Conservation (phyloP, 306 rosid genomes). For the Corylus americana region DNA sequence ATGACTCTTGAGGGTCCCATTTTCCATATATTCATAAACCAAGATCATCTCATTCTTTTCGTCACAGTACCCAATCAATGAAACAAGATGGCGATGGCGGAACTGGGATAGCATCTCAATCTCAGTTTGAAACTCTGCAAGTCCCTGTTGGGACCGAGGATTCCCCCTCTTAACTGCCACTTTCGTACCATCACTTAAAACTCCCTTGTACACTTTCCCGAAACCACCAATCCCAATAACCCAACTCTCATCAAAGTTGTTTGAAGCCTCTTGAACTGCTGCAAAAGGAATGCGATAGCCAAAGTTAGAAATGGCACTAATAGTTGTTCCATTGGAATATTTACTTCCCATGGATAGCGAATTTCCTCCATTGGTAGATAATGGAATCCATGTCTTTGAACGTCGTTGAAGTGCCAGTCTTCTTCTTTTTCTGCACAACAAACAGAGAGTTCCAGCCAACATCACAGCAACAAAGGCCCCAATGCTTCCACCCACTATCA, state of each 20-base stretch:
- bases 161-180: slow-evolving; percentile 94
- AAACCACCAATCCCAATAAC: slow-evolving; percentile 86
- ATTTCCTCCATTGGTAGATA: slow-evolving; percentile 57
- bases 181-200: slow-evolving; percentile 65
- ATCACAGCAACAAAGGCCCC: slow-evolving; percentile 51
- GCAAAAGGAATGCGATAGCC: slow-evolving; percentile 64
- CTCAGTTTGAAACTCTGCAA: slow-evolving; percentile 83
- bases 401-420: slow-evolving; percentile 44
- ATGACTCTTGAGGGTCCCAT: slow-evolving; percentile 86
- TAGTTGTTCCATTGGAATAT: slow-evolving; percentile 37
- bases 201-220: slow-evolving; percentile 86
- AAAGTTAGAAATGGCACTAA: slow-evolving; percentile 33
- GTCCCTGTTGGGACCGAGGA: slow-evolving; percentile 80
- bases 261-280: slow-evolving; percentile 76
- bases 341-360: slow-evolving; percentile 86
- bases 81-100: slow-evolving; percentile 91
- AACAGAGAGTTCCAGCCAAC: slow-evolving; percentile 43
- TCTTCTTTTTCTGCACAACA: slow-evolving; percentile 56
- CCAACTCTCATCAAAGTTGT: slow-evolving; percentile 76
- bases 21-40: slow-evolving; percentile 89
- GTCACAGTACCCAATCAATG: slow-evolving; percentile 88
- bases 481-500: slow-evolving; percentile 57
- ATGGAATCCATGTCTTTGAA: slow-evolving; percentile 74
- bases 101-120: slow-evolving; percentile 88
- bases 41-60: slow-evolving; percentile 87